phyloP scores from a whole-genome alignment of 192 early-diverging fungal species.

The Mortierella antarctica region DNA sequence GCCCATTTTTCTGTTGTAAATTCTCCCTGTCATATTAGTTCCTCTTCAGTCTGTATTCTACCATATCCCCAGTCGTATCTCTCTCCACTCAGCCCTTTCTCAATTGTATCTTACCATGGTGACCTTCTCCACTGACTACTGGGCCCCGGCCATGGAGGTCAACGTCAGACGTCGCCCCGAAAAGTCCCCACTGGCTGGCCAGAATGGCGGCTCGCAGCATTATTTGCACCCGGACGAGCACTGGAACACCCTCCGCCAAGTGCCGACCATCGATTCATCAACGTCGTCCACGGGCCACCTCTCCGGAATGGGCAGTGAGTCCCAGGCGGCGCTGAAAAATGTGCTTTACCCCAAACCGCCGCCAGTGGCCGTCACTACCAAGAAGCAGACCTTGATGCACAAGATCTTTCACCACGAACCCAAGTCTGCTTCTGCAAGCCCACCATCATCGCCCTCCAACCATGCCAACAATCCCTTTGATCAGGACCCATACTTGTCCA shows the following conservation, averaged over 20 bases:
- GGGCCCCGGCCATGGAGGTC: constrained; percentile 59
- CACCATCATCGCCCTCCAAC: constrained; percentile 18
- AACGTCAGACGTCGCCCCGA: constrained; percentile 56
- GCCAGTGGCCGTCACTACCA: constrained; percentile 19
- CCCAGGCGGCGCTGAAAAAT: constrained; percentile 9
- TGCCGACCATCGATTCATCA: constrained; percentile 36
- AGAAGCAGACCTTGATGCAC: constrained; percentile 48
- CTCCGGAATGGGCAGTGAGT: neutral
- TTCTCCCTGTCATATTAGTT: too few relatives aligned
- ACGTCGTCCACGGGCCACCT: constrained; percentile 12
- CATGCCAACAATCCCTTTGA: neutral
- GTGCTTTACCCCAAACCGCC: constrained; percentile 10
- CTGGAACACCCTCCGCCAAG: constrained; percentile 37
- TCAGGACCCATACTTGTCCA: constrained; percentile 32
- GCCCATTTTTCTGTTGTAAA: too few relatives aligned
- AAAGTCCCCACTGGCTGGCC: constrained; percentile 29
- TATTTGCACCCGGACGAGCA: neutral
- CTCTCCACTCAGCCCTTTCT: too few relatives aligned
- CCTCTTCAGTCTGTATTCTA: too few relatives aligned
- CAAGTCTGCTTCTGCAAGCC: constrained; percentile 24
- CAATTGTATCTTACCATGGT: constrained; percentile 29
- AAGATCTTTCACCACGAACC: constrained; percentile 53
- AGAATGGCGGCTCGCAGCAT: neutral
- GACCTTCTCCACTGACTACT: constrained; percentile 59
- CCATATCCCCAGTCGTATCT: too few relatives aligned